Percentiles rank a stretch among this genome's conserved stretches.
These are phyloP conservation scores for Isatis tinctoria DNA, from an alignment of 345 rosid species.

Conservation along the genomic window DNA sequence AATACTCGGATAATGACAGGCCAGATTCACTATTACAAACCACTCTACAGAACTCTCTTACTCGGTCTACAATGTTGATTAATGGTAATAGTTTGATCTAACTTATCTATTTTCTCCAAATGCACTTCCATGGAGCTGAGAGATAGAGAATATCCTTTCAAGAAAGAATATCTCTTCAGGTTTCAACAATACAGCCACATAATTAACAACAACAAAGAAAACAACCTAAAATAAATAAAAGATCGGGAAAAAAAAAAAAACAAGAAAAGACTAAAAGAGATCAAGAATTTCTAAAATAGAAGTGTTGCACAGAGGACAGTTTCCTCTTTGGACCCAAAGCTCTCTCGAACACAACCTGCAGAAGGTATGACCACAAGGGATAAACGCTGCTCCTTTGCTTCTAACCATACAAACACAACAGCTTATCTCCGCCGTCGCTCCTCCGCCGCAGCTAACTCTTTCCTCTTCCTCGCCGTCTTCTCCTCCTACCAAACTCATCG, in stretches of 20 bases:
- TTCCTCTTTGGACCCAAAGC: constrained; percentile 62
- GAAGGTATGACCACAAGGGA: constrained; percentile 95
- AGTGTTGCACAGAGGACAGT: constrained; percentile 74
- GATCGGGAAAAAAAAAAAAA: background rate
- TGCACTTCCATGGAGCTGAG: background rate
- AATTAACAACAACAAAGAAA: constrained; percentile 10
- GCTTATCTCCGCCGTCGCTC: constrained; percentile 33
- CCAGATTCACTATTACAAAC: too few relatives aligned
- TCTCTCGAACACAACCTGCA: constrained; percentile 89
- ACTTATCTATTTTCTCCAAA: background rate
- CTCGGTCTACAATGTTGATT: background rate
- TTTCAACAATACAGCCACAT: background rate
- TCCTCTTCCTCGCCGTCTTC: constrained; percentile 14
- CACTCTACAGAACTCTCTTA: too few relatives aligned
- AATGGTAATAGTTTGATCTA: background rate
- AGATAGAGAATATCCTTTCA: background rate
- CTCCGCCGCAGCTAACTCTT: background rate
- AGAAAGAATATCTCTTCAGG: background rate
- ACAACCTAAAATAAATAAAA: background rate
- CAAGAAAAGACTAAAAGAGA: constrained; percentile 28
- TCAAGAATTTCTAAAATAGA: constrained; percentile 64
- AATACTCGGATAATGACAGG: too few relatives aligned
- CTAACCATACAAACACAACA: constrained; percentile 99
- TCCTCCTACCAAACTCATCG: constrained; percentile 32
- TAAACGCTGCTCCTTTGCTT: constrained; percentile 92